Evolutionary conservation across 2,329 filamentous ascomycete genomes (phyloP), one percentile per base, ranked within the genome.

Genomic region (Cadophora sp.): DNA sequence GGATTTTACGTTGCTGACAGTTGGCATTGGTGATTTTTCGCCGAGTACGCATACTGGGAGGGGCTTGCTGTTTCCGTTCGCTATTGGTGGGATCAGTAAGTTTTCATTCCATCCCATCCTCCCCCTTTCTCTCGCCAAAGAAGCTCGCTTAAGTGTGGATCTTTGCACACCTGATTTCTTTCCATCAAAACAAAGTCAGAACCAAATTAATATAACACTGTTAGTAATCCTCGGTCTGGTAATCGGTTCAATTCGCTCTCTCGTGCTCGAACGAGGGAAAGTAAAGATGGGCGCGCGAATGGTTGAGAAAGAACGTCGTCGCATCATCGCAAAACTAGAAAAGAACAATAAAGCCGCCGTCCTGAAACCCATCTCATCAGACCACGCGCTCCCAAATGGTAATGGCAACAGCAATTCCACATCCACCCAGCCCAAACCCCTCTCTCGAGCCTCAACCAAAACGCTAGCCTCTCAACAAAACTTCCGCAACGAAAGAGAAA

Each of bases 31-130:
- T n/a, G 87, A 90, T 68, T 80, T 82, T 27, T 75, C 79, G 13
- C 78, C 84, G 1, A 48, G 71, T 1, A 86, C 83, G 0, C 78
- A 84, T 18, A 79, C 91, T 0, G 89, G 88, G 0, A 85, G 90
- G 48, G 91, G 88, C 0, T 82, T 97, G 1, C 82, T 97, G 36
- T 90, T 97, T 62, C 94, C 94, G 0, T 97, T 92, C 72, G 90
- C 94, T 0, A 87, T 97, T 0, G 83, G 94, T 7, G 94, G 94
- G 2, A 90, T 96, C 65, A 91, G 62, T 63, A 53, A 47, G 55
- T 64, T 22, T 43, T 22, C 2, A 8, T 48, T 96, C n/a, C 8
- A 20, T 72, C 83, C 96, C 0, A 92, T 39, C 18, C 14, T 22
- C 22, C 30, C 33, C 20, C 39, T 59, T 11, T 43, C 6, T 24